Base-by-base conservation (phyloP, 768 basidiomycete species). In the Naematelia aurantialba region DNA sequence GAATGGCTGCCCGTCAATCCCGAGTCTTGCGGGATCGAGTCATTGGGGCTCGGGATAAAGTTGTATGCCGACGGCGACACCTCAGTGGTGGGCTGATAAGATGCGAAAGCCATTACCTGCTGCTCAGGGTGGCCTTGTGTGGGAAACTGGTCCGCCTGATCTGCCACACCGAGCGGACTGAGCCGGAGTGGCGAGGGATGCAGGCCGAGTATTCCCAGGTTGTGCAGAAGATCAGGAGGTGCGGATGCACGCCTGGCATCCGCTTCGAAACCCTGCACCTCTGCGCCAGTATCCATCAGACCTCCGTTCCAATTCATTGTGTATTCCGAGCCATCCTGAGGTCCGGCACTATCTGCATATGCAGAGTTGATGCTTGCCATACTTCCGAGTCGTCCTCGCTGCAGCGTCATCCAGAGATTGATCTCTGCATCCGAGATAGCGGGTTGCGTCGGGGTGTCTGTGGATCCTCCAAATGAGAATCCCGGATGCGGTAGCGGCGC, bases 401-500 rank as follows among this genome's bases (percentile, higher is more conserved):
- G 57, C 45, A 39, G 34, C 17, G 64, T 61, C 55, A 68, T 56
- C 13, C 53, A 48, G 31, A 63, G 39, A 49, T 42, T 63, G 19
- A 65, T 52, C 54, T 59, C 56, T 42, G 64, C 56, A 4, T 49
- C 12, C 47, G 30, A 19, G 11, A 47, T 19, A 11, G 51, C 47
- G 21, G 50, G 52, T 29, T 66, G 59, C 14, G 63, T 50, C 22
- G 39, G 29, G 22, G 29, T 39, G 5, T 42, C 48, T 11, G 31
- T 17, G 27, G 42, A 34, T 10, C 27, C 30, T 1, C 75, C 75
- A 57, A 76, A 76, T 10, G 70, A 67, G 58, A 72, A 76, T 3
- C 50, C 49, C 3, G 75, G 75, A 44, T 70, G 70, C 14, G 75
- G 75, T 25, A 72, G 29, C 13, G 72, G 70, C 0, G 63, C 65